A percentile compares a stretch with the other conserved stretches of the same genome.
Evolutionary conservation across 768 basidiomycete species (phyloP).

Genomic region (Russula virescens): DNA sequence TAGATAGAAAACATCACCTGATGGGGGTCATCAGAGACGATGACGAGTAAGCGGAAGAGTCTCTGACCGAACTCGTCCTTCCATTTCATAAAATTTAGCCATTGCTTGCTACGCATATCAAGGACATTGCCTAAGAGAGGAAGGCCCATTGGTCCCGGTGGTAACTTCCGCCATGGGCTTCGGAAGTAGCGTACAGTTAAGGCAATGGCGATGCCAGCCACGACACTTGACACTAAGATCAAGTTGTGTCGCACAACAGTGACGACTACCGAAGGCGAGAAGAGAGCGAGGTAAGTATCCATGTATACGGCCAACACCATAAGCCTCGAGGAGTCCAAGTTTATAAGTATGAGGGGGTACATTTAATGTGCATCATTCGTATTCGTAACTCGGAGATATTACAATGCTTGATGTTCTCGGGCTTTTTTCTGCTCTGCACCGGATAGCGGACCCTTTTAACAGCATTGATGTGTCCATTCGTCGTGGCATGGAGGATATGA

Average conservation of each 20-base stretch:
- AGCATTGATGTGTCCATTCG: no score
- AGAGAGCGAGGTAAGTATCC: neutral
- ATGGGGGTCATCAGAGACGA: neutral
- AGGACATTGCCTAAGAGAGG: constrained; percentile 20
- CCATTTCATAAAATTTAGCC: constrained; percentile 21
- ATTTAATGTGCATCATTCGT: no score
- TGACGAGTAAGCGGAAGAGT: neutral
- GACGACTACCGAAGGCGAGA: neutral
- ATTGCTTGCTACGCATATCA: constrained; percentile 16
- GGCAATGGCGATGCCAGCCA: neutral
- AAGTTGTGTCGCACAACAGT: neutral
- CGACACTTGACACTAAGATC: neutral
- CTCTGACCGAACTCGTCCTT: constrained; percentile 15
- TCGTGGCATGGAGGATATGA: no score
- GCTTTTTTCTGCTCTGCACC: no score
- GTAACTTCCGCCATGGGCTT: constrained; percentile 23
- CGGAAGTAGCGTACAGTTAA: constrained; percentile 12
- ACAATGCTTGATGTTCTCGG: no score
- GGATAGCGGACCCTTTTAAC: no score
- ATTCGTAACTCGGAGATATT: no score
- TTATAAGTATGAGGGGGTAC: neutral
- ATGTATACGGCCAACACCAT: neutral
- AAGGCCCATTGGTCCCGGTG: constrained; percentile 18
- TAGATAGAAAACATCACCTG: constrained; percentile 23
- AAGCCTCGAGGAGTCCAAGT: no score